Base-by-base conservation (phyloP, 768 basidiomycete species). In the Coprinopsis strossmayeri region DNA sequence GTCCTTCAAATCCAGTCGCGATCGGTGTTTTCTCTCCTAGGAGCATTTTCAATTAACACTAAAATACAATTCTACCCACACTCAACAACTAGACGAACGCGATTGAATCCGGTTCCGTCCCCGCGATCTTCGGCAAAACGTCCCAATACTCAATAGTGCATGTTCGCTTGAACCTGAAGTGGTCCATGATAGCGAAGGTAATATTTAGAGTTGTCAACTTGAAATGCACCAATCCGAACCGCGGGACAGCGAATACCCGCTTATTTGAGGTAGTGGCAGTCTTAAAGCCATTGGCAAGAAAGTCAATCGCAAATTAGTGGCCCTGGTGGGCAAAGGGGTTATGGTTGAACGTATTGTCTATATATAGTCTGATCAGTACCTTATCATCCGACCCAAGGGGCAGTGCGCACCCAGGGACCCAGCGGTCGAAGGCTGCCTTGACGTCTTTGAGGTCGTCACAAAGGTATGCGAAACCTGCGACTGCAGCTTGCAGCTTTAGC, bases 61-160 rank as follows among this genome's bases (percentile, higher is more conserved):
- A 32, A 32, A 7, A 15, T 15, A 32, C 30, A 32, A 32, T 32
- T 7, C 30, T 32, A 20, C 27, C 11, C n/a, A n/a, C n/a, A n/a
- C n/a, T n/a, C n/a, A n/a, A n/a, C n/a, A 35, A 47, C 30, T 32
- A 50, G 43, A 50, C 44, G 25, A 27, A 50, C 5, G 49, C 41
- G 15, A 50, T 34, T 3, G 49, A 34, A 24, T 50, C 45, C 2
- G 41, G 18, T 28, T 50, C 49, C 10, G 20, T 38, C 13, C 49
- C 49, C 13, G 43, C 38, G 18, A 50, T 38, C 21, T 34, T 17
- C 34, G 44, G 49, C 42, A 45, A 11, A 9, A 50, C 42, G 34
- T 50, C 49, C 49, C 49, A 50, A 34, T 50, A 42, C 13, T 50
- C 49, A 4, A 50, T 28, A 25, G 45, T 35, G 35, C 49, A 50